These are phyloP conservation scores for Phylloporus sp. DNA, from an alignment of 768 basidiomycete species.

Conservation along the genomic window DNA sequence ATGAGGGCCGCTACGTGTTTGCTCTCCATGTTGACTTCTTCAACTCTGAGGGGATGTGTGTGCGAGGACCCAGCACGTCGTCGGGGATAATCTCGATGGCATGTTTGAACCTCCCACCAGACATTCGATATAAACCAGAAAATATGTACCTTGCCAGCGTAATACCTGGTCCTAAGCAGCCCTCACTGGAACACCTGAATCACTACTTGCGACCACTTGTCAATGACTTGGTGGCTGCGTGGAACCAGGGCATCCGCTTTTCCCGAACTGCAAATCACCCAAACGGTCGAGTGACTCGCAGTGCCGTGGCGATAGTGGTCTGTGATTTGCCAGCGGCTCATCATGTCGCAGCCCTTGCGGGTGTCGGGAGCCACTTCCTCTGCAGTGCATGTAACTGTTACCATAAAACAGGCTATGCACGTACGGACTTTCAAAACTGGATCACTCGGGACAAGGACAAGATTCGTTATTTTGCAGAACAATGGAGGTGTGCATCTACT, in stretches of 20 bases:
- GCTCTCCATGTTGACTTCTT: conserved; percentile 32
- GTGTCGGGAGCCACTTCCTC: conserved; percentile 18
- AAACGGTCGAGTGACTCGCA: conserved; percentile 18
- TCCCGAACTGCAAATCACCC: conserved; percentile 11
- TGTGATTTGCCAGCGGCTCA: conserved; percentile 37
- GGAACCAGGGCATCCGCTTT: conserved; percentile 31
- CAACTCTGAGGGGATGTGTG: conserved; percentile 30
- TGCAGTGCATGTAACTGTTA: conserved; percentile 31
- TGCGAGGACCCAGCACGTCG: conserved; percentile 25
- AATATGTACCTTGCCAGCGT: conserved; percentile 39
- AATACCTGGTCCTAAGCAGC: conserved; percentile 37
- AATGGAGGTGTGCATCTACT: conserved; percentile 10
- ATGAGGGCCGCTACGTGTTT: conserved; percentile 31
- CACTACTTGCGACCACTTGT: conserved; percentile 35
- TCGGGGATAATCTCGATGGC: conserved; percentile 13
- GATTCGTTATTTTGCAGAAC: conserved; percentile 4
- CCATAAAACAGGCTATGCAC: conserved; percentile 6
- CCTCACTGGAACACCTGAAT: conserved; percentile 30
- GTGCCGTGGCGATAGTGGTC: conserved; percentile 26
- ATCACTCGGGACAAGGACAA: conserved; percentile 1
- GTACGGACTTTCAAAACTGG: conserved; percentile 16
- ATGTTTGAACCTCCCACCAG: conserved; percentile 33
- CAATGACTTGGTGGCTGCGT: conserved; percentile 27
- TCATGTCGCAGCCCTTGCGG: conserved; percentile 21
- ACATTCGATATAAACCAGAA: conserved; percentile 32